These are phyloP conservation scores for Geotrichum cucujoidarum DNA, from an alignment of 1,139 yeast species.

Conservation along the genomic window DNA sequence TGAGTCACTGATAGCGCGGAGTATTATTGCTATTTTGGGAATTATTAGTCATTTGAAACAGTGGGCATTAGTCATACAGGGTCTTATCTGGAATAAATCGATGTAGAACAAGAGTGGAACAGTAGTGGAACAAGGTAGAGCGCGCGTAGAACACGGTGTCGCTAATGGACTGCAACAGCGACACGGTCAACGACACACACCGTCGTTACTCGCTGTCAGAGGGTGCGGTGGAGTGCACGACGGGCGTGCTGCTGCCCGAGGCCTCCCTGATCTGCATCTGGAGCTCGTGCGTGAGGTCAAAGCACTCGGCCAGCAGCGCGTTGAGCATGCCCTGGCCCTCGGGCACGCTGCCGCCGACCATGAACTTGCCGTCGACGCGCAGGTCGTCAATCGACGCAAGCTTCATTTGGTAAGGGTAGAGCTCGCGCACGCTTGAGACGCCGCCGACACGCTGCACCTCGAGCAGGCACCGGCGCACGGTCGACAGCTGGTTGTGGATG, in stretches of 20 bases:
- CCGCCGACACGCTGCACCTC: constrained; percentile 94
- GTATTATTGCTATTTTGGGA: too few species aligned
- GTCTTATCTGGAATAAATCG: too few species aligned
- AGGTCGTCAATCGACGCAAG: constrained; percentile 81
- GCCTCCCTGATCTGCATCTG: constrained; percentile 82
- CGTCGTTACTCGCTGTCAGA: neutral
- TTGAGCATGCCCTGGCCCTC: constrained; percentile 95
- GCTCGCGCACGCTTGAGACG: constrained; percentile 73
- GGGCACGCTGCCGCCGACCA: constrained; percentile 81
- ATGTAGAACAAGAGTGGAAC: too few species aligned
- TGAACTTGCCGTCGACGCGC: constrained; percentile 85
- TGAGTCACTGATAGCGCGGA: too few species aligned
- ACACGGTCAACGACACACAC: too few species aligned
- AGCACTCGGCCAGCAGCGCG: constrained; percentile 88
- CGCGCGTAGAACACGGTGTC: too few species aligned
- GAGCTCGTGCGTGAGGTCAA: constrained; percentile 85
- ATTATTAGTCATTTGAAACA: too few species aligned
- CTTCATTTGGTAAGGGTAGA: constrained; percentile 93
- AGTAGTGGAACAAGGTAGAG: too few species aligned
- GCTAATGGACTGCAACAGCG: too few species aligned
- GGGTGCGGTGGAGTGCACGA: neutral
- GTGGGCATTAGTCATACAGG: too few species aligned
- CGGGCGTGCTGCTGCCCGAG: constrained; percentile 1
- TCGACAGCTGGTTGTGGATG: constrained; percentile 83
- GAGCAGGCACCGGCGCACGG: constrained; percentile 81